phyloP scores from a whole-genome alignment of 352 stramenopile genomes.

The Phytophthora gonapodyides region DNA sequence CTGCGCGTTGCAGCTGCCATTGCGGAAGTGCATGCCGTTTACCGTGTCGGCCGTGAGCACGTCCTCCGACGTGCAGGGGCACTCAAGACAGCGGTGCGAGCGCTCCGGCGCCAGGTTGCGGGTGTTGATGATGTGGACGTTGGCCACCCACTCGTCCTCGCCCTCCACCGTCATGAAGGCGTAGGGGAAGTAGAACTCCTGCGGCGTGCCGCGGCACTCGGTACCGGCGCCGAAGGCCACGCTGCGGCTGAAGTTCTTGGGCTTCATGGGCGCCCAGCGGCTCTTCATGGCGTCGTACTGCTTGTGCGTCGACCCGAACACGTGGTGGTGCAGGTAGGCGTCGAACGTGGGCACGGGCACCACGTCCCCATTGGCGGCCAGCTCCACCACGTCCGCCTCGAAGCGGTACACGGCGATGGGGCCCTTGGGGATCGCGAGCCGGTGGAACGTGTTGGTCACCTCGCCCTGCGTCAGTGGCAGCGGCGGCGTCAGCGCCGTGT shows the following conservation, averaged over 20 bases:
- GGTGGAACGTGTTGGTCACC: conserved; percentile 80
- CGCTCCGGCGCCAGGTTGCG: conserved; percentile 47
- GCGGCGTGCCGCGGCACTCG: conserved; percentile 75
- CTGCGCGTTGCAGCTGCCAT: conserved; percentile 63
- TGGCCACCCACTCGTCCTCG: conserved; percentile 82
- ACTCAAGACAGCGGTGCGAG: conserved; percentile 76
- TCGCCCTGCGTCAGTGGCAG: conserved; percentile 68
- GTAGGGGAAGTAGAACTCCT: conserved; percentile 82
- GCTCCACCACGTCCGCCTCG: conserved; percentile 73
- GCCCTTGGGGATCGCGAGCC: conserved; percentile 69
- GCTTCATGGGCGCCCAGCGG: conserved; percentile 76
- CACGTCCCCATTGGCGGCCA: conserved; percentile 48
- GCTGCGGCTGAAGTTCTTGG: conserved; percentile 68
- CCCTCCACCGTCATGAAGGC: conserved; percentile 78
- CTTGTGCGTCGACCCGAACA: conserved; percentile 74
- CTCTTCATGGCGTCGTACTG: conserved; percentile 54
- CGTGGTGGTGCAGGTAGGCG: conserved; percentile 85
- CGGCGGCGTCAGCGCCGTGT: conserved; percentile 69
- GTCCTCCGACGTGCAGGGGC: conserved; percentile 75
- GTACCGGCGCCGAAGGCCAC: conserved; percentile 81
- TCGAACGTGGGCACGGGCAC: conserved; percentile 69
- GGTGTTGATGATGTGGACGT: conserved; percentile 87
- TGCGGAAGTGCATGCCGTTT: conserved; percentile 54
- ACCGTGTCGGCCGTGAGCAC: conserved; percentile 51
- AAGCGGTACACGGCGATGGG: conserved; percentile 87